Base-by-base conservation (phyloP, 164 flowering plant genomes). In the Aristolochia contorta region DNA sequence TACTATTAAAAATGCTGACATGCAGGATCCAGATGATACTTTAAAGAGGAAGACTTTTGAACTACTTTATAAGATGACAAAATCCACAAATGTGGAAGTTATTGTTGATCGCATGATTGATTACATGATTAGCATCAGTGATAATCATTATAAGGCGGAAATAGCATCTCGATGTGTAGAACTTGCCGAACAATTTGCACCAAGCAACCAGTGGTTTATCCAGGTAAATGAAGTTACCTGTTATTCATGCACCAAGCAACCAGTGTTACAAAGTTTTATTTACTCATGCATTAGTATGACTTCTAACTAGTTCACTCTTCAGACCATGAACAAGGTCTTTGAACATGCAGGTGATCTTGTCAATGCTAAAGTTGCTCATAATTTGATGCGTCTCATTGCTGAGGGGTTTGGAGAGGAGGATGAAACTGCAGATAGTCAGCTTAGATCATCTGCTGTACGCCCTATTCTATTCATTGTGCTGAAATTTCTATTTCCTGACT, bases 311-410 rank as follows among this genome's bases (percentile, higher is more conserved):
- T 58, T 67, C 62, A 23, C 53, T 72, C 50, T 56, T 33, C 86
- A 94, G 99, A 94, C 97, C 62, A 94, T 94, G 95, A 94, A 94
- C 73, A 90, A 81, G 78, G 99, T 94, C 66, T 93, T 93, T 75
- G 96, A 93, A 89, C 97, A 93, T 76, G 99, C 99, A 21, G 99
- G 99, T 41, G 97, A 90, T 76, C 79, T 93, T 61, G 97, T 93
- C 47, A 84, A 85, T 66, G 62, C 75, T 46, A 93, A 93, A 77
- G 95, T 91, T 70, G 95, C 91, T 22, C 96, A 90, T 72, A 87
- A 94, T 72, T 73, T 94, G 70, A 91, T 94, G 95, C 81, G 96
- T 60, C 72, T 94, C 75, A 91, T 94, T 78, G 97, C 99, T 10
- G 99, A 94, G 67, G 99, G 99, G 55, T 89, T 94, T 72, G 96